Evolutionary conservation across 441 rosid species (phyloP), one percentile per base, ranked within the genome.

Genomic region (Eruca vesicaria): DNA sequence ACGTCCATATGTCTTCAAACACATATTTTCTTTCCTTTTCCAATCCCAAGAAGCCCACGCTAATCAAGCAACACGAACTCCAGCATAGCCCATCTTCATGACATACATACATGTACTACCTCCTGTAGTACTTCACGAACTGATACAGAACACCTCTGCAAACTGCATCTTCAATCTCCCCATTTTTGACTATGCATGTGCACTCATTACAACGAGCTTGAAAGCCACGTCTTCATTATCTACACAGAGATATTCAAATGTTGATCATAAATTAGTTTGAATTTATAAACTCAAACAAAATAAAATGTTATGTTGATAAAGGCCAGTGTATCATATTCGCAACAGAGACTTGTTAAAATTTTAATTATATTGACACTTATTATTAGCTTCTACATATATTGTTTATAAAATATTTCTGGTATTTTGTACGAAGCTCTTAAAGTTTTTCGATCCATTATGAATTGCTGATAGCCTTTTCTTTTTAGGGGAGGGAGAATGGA

Each of bases 401-500:
- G 12, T 52, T 52, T 8, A 16, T 15, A 9, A 52, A 18, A 18
- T 18, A 15, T 16, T 18, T 18, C 2, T 18, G 14, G 26, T 10
- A 23, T 15, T 10, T 65, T 56, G 5, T 23, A 61, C 14, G 52
- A 50, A 33, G 21, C 15, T 45, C 61, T 52, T 16, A 21, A 58
- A 10, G 8, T n/a, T 31, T 29, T 31, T 48, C 9, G 31, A 21
- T 33, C 36, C 36, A 33, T 33, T 10, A 33, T 33, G 36, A 8
- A 33, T 33, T 33, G 9, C 11, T 33, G 36, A 33, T 33, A 33
- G 36, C 36, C 36, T 33, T 32, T 62, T 20, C 38, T 36, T 66
- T 72, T 59, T 36, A 19, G 77, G 73, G 58, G 41, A 60, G 11
- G 64, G 55, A 29, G 73, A 67, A 60, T 58, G 66, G 41, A 77